Percentiles rank a stretch among this genome's conserved stretches.
These are phyloP conservation scores for Hyphopichia homilentoma DNA, from an alignment of 805 yeast genomes.

Conservation along the genomic window DNA sequence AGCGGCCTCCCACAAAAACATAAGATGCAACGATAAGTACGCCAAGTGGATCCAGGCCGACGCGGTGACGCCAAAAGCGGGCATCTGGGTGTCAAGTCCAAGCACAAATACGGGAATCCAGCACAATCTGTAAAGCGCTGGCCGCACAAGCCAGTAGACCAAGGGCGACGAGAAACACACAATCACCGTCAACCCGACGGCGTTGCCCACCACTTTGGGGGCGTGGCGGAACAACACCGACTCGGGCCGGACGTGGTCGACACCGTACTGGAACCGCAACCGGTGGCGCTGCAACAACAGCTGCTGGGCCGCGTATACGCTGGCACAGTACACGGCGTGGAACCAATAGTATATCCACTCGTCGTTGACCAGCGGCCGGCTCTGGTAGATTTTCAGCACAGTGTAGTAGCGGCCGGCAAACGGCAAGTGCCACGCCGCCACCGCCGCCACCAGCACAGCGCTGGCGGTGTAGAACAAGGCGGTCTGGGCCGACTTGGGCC, in stretches of 20 bases:
- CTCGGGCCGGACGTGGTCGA: slow-evolving; percentile 39
- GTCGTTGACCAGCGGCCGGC: slow-evolving; percentile 35
- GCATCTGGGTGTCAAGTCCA: slow-evolving; percentile 39
- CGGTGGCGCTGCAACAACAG: slow-evolving; percentile 52
- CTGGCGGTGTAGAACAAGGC: too few species aligned
- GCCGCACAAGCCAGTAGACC: slow-evolving; percentile 36
- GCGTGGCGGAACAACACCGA: slow-evolving; percentile 21
- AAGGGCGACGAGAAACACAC: slow-evolving; percentile 33
- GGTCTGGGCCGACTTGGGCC: slow-evolving; percentile 15
- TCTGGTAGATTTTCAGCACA: slow-evolving; percentile 37
- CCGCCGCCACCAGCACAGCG: too few species aligned
- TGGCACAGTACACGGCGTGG: slow-evolving; percentile 36
- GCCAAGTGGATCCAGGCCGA: slow-evolving; percentile 24
- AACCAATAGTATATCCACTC: slow-evolving; percentile 50
- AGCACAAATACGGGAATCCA: slow-evolving; percentile 23
- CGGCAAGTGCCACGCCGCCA: slow-evolving; percentile 25
- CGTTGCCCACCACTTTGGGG: slow-evolving; percentile 32
- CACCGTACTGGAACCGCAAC: slow-evolving; percentile 43
- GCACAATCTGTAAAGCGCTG: slow-evolving; percentile 36
- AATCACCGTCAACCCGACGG: slow-evolving; percentile 28
- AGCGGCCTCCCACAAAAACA: slow-evolving; percentile 49
- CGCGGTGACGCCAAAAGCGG: slow-evolving; percentile 33
- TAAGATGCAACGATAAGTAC: slow-evolving; percentile 29
- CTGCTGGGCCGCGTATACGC: slow-evolving; percentile 49
- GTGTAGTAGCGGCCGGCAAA: slow-evolving; percentile 24